A percentile compares a stretch with the other conserved stretches of the same genome.
Evolutionary conservation across 306 rosid species (phyloP).

Genomic region (Cucumis melo): DNA sequence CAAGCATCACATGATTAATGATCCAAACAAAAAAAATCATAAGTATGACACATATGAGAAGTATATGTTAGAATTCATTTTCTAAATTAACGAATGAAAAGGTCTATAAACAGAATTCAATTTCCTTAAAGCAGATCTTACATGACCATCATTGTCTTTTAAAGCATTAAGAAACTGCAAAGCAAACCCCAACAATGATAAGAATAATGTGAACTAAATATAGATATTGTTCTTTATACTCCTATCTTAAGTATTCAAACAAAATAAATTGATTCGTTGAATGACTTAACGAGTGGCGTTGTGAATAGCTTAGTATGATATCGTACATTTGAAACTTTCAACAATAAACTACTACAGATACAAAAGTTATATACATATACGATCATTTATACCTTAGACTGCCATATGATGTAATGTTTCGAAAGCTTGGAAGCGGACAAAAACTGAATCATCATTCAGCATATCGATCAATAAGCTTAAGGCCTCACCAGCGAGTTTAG

Average conservation of each 20-base stretch:
- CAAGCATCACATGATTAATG: too few species aligned
- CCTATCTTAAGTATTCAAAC: not conserved
- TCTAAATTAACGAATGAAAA: too few species aligned
- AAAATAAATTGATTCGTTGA: not conserved
- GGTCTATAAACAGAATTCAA: too few species aligned
- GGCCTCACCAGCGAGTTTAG: conserved; percentile 50
- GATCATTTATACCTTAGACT: too few species aligned
- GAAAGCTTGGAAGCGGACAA: conserved; percentile 60
- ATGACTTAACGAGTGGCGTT: not conserved
- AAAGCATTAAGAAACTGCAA: conserved; percentile 72
- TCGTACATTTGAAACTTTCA: not conserved
- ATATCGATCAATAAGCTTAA: conserved; percentile 52
- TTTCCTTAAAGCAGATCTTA: conserved; percentile 51
- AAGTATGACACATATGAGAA: too few species aligned
- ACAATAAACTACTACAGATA: too few species aligned
- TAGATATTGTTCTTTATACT: not conserved
- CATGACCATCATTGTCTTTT: conserved; percentile 27
- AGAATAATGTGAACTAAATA: not conserved
- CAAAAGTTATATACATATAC: too few species aligned
- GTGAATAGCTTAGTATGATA: not conserved
- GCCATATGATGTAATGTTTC: conserved; percentile 73
- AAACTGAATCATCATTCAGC: conserved; percentile 55
- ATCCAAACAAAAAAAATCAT: too few species aligned
- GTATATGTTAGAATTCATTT: too few species aligned
- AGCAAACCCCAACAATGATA: conserved; percentile 6